Base-by-base conservation (phyloP, 148 eudicot species). In the Bassia scoparia region DNA sequence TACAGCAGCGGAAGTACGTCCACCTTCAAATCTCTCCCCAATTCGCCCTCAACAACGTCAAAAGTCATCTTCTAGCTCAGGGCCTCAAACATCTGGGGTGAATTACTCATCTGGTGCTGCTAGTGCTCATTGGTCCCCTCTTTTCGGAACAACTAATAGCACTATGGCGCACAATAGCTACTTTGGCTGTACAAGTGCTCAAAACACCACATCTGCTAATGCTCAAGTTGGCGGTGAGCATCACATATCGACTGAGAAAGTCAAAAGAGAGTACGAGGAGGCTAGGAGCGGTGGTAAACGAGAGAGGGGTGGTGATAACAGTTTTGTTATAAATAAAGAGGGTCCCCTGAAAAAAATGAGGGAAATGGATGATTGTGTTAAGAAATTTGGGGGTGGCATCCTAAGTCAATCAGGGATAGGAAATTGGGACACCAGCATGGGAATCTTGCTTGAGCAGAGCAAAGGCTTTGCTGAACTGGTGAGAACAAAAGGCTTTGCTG, bases 1-100 rank as follows among this genome's bases (percentile, higher is more conserved):
- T 81, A 0, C 60, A 72, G 99, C 97, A 75, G 37, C 54, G 2
- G 92, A 92, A 82, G 81, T 83, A 26, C 72, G 87, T 52, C 85
- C 92, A 29, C 99, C 99, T 60, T 75, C 74, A 26, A 85, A 77
- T 80, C 61, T 78, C 30, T 35, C 86, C 1, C 83, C 80, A 44
- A 24, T 71, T 75, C 81, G 20, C 44, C 84, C 59, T 52, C 83
- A 82, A 67, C 65, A 76, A n/a, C n/a, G n/a, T 41, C 86, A 80
- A 76, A 74, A 71, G 53, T 68, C 84, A 26, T 11, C 27, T 34
- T 49, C 56, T 11, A 77, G 76, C 46, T 58, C 84, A 26, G 76
- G 79, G 33, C 76, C 81, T 43, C 76, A 64, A 54, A 59, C 48
- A 38, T 74, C 78, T 12, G 26, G 78, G 11, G 48, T 52, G 8